Evolutionary conservation across 2,329 filamentous ascomycete genomes (phyloP).

Genomic region (Fusarium decemcellulare): DNA sequence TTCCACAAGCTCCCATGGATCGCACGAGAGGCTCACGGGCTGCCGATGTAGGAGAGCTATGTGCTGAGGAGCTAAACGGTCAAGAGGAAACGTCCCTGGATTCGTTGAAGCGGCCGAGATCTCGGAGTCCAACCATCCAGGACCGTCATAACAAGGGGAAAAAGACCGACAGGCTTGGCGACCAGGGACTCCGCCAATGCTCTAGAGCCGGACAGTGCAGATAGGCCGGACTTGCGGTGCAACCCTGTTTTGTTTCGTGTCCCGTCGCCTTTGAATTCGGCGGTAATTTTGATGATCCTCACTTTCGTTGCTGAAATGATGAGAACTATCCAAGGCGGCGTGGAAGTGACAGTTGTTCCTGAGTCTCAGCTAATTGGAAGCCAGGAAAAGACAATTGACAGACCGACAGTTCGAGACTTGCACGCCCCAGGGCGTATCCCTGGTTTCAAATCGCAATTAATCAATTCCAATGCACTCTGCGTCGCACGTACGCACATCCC

Average conservation of each 20-base stretch:
- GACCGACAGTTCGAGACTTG: slow-evolving; percentile 29
- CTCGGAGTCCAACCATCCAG: slow-evolving; percentile 32
- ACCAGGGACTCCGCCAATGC: slow-evolving; percentile 28
- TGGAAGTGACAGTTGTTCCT: slow-evolving; percentile 2
- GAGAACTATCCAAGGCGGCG: slow-evolving; percentile 3
- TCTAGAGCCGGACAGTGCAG: slow-evolving; percentile 30
- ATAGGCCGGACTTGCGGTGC: slow-evolving; percentile 28
- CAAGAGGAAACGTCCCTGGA: slow-evolving; percentile 31
- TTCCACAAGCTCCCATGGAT: background rate
- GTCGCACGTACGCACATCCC: slow-evolving; percentile 32
- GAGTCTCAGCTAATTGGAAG: background rate
- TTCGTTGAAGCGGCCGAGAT: slow-evolving; percentile 39
- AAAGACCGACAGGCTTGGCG: slow-evolving; percentile 40
- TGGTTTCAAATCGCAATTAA: slow-evolving; percentile 27
- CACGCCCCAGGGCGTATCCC: slow-evolving; percentile 21
- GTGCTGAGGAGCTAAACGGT: slow-evolving; percentile 1
- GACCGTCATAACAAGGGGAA: slow-evolving; percentile 36
- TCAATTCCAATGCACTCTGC: slow-evolving; percentile 30
- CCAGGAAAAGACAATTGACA: slow-evolving; percentile 8
- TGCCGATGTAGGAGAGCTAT: background rate
- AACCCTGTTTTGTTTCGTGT: slow-evolving; percentile 21
- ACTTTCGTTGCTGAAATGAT: slow-evolving; percentile 16
- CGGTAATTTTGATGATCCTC: slow-evolving; percentile 29
- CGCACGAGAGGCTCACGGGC: background rate
- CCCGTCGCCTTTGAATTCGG: slow-evolving; percentile 12